These are phyloP conservation scores for Pisolithus marmoratus DNA, from an alignment of 768 basidiomycete genomes.

Conservation along the genomic window DNA sequence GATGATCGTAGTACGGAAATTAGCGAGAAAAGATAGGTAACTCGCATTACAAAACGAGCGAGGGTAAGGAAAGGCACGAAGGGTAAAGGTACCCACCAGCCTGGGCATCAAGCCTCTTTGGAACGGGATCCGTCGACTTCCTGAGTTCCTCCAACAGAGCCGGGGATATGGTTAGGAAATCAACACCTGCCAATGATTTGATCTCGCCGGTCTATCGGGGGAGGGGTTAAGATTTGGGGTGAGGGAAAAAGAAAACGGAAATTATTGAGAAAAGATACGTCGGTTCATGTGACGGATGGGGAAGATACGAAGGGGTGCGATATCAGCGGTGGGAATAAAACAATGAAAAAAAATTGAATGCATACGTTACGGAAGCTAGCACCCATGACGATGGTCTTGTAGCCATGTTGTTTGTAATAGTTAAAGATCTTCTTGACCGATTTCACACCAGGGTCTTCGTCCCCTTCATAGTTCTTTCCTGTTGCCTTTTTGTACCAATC, in stretches of 20 bases:
- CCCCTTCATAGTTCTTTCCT: constrained; percentile 84
- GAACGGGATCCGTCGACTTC: constrained; percentile 68
- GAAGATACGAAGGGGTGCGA: not conserved
- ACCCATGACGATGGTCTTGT: constrained; percentile 99
- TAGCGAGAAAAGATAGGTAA: not conserved
- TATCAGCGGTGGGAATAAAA: constrained; percentile 2
- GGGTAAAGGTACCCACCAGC: constrained; percentile 40
- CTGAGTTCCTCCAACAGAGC: constrained; percentile 89
- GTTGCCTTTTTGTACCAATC: constrained; percentile 98
- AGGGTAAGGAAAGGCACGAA: no score
- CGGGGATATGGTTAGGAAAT: constrained; percentile 96
- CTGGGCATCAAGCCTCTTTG: constrained; percentile 73
- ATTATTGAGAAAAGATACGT: not conserved
- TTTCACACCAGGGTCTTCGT: constrained; percentile 91
- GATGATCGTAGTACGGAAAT: not conserved
- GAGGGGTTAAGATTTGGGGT: not conserved
- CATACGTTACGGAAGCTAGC: constrained; percentile 97
- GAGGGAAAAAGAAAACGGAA: not conserved
- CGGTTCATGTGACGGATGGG: no score
- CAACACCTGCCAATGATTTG: constrained; percentile 90
- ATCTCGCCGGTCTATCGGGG: constrained; percentile 75
- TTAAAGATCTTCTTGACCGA: constrained; percentile 97
- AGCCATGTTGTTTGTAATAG: constrained; percentile 98
- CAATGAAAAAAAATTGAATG: constrained; percentile 8
- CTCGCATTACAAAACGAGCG: no score